phyloP scores from a whole-genome alignment of 176 grass and related monocot species.

The Cymbopogon citratus region DNA sequence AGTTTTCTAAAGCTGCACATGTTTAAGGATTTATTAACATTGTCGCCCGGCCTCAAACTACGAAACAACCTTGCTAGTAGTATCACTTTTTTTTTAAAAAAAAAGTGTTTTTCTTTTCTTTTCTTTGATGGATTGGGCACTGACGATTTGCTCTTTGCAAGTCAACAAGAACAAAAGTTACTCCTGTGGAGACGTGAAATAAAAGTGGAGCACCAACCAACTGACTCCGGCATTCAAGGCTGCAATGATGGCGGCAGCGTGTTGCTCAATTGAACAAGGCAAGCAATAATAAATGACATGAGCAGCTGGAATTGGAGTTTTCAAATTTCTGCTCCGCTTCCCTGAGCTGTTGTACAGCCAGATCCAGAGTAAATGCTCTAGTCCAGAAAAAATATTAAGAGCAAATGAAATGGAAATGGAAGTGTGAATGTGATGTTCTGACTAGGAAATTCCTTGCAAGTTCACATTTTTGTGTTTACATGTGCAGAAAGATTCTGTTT shows the following conservation, averaged over 20 bases:
- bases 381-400: not conserved
- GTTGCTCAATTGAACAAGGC: conserved; percentile 21
- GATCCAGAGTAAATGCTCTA: conserved; percentile 22
- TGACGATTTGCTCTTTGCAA: too few species aligned
- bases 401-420: not conserved
- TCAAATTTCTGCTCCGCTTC: conserved; percentile 22
- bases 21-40: not conserved
- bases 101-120: not conserved
- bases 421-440: not conserved
- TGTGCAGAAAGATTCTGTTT: not conserved
- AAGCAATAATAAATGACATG: conserved; percentile 24
- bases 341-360: not conserved
- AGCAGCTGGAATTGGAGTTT: conserved; percentile 13
- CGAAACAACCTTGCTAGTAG: not conserved
- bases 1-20: conserved; percentile 15
- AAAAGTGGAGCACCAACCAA: conserved; percentile 27
- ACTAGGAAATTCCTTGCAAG: not conserved
- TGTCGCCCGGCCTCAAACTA: not conserved
- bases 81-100: not conserved
- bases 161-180: too few species aligned
- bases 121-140: not conserved
- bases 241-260: conserved; percentile 34
- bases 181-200: not conserved
- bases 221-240: conserved; percentile 34
- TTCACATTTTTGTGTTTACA: too few species aligned